A percentile compares a stretch with the other conserved stretches of the same genome.
Conservation (phyloP, 768 basidiomycete genomes). For the Suillus tomentosus region DNA sequence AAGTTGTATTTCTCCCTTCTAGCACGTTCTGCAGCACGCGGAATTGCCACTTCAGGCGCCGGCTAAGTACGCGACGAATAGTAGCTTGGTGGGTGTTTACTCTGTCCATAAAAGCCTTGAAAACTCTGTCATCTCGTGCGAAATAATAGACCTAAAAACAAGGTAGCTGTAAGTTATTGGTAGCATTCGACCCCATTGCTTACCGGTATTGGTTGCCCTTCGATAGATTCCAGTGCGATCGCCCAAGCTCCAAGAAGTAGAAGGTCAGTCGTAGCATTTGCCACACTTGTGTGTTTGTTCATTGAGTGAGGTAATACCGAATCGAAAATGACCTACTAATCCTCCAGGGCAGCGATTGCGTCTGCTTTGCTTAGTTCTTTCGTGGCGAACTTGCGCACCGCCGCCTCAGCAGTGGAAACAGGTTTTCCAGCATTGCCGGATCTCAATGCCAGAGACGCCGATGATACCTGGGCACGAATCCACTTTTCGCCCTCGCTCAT, state of each 20-base stretch:
- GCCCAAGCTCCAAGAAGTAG: constrained; percentile 84
- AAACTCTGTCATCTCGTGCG: constrained; percentile 88
- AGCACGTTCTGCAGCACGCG: constrained; percentile 61
- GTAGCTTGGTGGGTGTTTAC: constrained; percentile 39
- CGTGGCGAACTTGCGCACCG: constrained; percentile 87
- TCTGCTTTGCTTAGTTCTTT: constrained; percentile 79
- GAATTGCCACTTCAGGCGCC: constrained; percentile 72
- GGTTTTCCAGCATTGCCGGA: constrained; percentile 70
- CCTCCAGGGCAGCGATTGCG: constrained; percentile 80
- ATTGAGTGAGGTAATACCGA: constrained; percentile 7
- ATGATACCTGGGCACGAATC: constrained; percentile 72
- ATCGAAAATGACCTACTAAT: constrained; percentile 64
- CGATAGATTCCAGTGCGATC: constrained; percentile 55
- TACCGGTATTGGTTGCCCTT: constrained; percentile 74
- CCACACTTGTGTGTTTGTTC: constrained; percentile 52
- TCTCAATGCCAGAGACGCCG: constrained; percentile 69
- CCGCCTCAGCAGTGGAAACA: constrained; percentile 69
- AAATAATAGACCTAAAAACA: constrained; percentile 74
- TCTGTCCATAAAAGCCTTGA: constrained; percentile 61
- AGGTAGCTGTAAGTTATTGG: constrained; percentile 7
- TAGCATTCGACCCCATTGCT: constrained; percentile 21
- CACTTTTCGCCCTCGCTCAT: constrained; percentile 97
- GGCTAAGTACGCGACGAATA: constrained; percentile 51
- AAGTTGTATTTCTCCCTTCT: constrained; percentile 66
- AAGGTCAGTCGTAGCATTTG: constrained; percentile 88